Base-by-base conservation (phyloP, 192 early-diverging fungal species). In the Kappamyces sp. region DNA sequence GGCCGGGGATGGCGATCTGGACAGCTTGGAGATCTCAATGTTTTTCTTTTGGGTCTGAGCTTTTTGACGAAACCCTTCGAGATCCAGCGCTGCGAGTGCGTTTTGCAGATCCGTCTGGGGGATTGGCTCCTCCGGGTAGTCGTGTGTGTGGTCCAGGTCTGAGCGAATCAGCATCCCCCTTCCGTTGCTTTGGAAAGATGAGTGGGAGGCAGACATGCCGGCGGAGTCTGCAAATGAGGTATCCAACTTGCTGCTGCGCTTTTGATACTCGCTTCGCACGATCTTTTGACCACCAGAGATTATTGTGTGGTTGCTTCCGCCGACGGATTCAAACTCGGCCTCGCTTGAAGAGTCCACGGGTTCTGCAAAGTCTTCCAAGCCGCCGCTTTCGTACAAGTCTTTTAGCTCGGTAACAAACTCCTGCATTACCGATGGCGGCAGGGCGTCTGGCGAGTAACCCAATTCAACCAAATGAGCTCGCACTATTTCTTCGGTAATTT, bases 371-470 rank as follows among this genome's bases (percentile, higher is more conserved):
- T 49, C 48, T 8, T 49, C 12, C 29, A 49, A 49, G 9, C 12
- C 5, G 29, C 48, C 66, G 8, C 12, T 30, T n/a, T 14, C 41
- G 45, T 70, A 70, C 3, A 62, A 35, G 15, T 31, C 45, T 40
- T 65, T 52, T 38, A 70, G 31, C 29, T 70, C 68, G 32, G 37
- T 39, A 9, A 70, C 64, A 62, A 70, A 70, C 37, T 65, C 68
- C 31, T 64, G 55, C 42, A 70, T 39, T 15, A 70, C 53, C 11
- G 36, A 37, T 6, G 60, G 59, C 15, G 68, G 60, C 6, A 70
- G 51, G 12, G 57, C 68, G 34, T 57, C 48, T 22, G 61, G 63
- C 32, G 32, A 15, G 55, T 65, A 70, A 9, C 68, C 68, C 59
- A 65, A 41, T 30, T 48, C 57, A 35, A 33, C 63, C 8, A 70